These are phyloP conservation scores for Thermothelomyces thermophilus DNA, from an alignment of 2,329 filamentous ascomycete species.

Conservation along the genomic window DNA sequence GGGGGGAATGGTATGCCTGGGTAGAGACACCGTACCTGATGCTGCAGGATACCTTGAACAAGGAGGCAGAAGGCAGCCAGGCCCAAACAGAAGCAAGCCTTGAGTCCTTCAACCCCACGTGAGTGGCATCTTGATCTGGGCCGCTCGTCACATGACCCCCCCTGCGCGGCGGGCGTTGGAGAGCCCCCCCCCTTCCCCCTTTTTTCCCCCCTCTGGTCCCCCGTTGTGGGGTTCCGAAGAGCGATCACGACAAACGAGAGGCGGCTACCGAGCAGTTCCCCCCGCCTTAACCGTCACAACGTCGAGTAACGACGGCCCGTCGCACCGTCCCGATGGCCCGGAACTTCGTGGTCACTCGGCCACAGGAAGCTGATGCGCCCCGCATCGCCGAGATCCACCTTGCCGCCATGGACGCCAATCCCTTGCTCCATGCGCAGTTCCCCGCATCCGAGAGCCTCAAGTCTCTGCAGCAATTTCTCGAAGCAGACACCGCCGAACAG, in stretches of 20 bases:
- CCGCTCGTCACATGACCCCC: slow-evolving; percentile 17
- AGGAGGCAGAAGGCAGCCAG: not conserved
- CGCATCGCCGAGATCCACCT: slow-evolving; percentile 32
- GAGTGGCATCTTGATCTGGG: slow-evolving; percentile 1
- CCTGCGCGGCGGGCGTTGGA: not conserved
- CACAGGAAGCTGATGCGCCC: slow-evolving; percentile 16
- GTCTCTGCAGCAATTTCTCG: slow-evolving; percentile 29
- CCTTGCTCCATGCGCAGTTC: slow-evolving; percentile 36
- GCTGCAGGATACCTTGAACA: slow-evolving; percentile 13
- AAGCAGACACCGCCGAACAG: slow-evolving; percentile 28
- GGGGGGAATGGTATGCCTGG: slow-evolving; percentile 29
- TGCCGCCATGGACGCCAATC: slow-evolving; percentile 34
- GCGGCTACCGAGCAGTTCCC: not conserved
- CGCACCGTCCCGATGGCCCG: slow-evolving; percentile 13
- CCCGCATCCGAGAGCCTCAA: slow-evolving; percentile 29
- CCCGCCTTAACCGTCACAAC: not conserved
- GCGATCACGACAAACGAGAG: no score
- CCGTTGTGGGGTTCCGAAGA: not conserved
- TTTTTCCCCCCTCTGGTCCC: not conserved
- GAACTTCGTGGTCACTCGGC: slow-evolving; percentile 11
- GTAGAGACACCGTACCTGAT: slow-evolving; percentile 24
- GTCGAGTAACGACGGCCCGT: not conserved
- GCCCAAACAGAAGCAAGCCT: not conserved
- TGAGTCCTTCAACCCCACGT: slow-evolving; percentile 1
- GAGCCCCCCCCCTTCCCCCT: not conserved